These are phyloP conservation scores for Shiraia sp. DNA, from an alignment of 2,329 filamentous ascomycete genomes.

Conservation along the genomic window DNA sequence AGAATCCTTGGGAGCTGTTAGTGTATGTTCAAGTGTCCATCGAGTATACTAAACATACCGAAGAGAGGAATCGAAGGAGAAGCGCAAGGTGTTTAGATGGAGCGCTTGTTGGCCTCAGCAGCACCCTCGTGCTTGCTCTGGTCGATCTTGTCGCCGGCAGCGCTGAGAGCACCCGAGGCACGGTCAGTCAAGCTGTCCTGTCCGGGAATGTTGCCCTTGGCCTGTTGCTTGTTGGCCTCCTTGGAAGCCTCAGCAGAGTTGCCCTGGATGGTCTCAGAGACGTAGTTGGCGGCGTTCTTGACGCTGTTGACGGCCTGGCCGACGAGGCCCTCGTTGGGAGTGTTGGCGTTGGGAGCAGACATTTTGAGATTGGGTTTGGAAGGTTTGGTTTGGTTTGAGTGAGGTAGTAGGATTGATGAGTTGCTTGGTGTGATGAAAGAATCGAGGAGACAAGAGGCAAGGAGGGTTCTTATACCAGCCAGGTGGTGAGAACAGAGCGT, in stretches of 20 bases:
- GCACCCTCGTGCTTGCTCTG: slow-evolving; percentile 56
- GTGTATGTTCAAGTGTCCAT: neutral
- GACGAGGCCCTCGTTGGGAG: slow-evolving; percentile 50
- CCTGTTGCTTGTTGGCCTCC: slow-evolving; percentile 67
- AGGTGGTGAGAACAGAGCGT: slow-evolving; percentile 4
- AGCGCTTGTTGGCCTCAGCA: slow-evolving; percentile 55
- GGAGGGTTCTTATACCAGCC: slow-evolving; percentile 18
- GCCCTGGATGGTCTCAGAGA: slow-evolving; percentile 66
- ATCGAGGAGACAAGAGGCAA: slow-evolving; percentile 6
- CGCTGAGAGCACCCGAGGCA: slow-evolving; percentile 57
- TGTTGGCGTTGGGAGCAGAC: slow-evolving; percentile 51
- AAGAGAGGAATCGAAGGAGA: slow-evolving; percentile 19
- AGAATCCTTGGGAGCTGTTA: slow-evolving; percentile 9
- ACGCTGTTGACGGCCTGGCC: slow-evolving; percentile 46
- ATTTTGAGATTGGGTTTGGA: slow-evolving; percentile 37
- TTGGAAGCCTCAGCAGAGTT: slow-evolving; percentile 61
- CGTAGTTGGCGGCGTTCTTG: slow-evolving; percentile 69
- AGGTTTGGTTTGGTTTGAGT: slow-evolving; percentile 10
- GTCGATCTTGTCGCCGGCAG: slow-evolving; percentile 57
- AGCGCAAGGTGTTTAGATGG: slow-evolving; percentile 25
- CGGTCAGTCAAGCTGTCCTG: slow-evolving; percentile 51
- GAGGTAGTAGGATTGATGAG: slow-evolving; percentile 11
- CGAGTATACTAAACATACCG: slow-evolving; percentile 10
- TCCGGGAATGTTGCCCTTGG: slow-evolving; percentile 61
- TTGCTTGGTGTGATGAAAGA: slow-evolving; percentile 20